phyloP scores from a whole-genome alignment of 306 rosid genomes.

The Cotoneaster glaucophyllus region DNA sequence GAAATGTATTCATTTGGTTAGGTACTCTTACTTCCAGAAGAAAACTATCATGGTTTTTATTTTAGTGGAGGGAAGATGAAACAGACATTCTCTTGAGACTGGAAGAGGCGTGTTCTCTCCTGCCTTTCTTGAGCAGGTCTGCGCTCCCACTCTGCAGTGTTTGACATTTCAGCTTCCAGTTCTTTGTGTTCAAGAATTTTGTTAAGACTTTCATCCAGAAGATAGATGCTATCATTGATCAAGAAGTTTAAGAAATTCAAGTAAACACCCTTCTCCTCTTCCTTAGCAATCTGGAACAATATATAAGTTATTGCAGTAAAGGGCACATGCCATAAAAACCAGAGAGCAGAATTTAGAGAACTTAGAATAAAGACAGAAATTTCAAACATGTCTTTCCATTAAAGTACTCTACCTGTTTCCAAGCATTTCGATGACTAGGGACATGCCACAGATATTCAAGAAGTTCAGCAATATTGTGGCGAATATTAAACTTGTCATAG shows the following conservation, averaged over 20 bases:
- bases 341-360: neutral
- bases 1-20: constrained; percentile 14
- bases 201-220: constrained; percentile 94
- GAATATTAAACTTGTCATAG: constrained; percentile 95
- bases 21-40: constrained; percentile 15
- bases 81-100: constrained; percentile 93
- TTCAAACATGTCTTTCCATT: neutral
- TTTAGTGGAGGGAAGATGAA: constrained; percentile 1
- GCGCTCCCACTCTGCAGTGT: constrained; percentile 82
- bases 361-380: neutral
- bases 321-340: neutral
- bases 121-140: constrained; percentile 94
- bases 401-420: constrained; percentile 67
- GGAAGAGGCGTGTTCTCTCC: constrained; percentile 93
- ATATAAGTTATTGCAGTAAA: constrained; percentile 8
- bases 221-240: constrained; percentile 93
- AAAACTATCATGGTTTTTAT: neutral
- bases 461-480: constrained; percentile 96
- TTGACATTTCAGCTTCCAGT: constrained; percentile 98
- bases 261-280: constrained; percentile 97
- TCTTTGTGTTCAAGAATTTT: constrained; percentile 96
- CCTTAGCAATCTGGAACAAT: constrained; percentile 84
- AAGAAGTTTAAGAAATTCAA: constrained; percentile 94
- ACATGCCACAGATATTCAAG: constrained; percentile 98
- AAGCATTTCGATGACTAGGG: constrained; percentile 96